Evolutionary conservation across 495 filamentous ascomycete genomes (phyloP).

Genomic region (Cenococcum geophilum): DNA sequence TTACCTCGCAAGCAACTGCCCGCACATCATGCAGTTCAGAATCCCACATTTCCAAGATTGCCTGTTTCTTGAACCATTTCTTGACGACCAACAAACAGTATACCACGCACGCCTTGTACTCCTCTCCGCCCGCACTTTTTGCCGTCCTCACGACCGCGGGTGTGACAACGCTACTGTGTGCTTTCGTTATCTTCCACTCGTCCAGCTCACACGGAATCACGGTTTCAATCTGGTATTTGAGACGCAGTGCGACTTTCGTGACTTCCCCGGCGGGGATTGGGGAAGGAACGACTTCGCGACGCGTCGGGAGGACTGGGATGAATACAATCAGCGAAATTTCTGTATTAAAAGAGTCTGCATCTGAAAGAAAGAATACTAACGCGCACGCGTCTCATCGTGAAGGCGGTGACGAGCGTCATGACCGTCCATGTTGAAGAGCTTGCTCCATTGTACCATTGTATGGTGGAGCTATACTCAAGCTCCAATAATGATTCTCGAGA

Average conservation of each 20-base stretch:
- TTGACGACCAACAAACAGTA: constrained; percentile 84
- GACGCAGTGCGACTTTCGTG: constrained; percentile 76
- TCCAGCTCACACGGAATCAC: constrained; percentile 84
- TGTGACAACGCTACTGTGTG: constrained; percentile 83
- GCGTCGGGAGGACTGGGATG: constrained; percentile 55
- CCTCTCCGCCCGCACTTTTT: constrained; percentile 67
- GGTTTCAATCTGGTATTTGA: constrained; percentile 87
- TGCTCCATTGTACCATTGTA: constrained; percentile 41
- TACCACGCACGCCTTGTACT: constrained; percentile 70
- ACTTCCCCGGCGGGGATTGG: constrained; percentile 65
- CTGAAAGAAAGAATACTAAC: constrained; percentile 17
- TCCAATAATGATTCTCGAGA: neutral
- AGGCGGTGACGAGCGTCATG: constrained; percentile 34
- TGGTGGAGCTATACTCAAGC: constrained; percentile 13
- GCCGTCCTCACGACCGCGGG: constrained; percentile 69
- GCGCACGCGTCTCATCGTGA: constrained; percentile 38
- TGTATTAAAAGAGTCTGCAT: neutral
- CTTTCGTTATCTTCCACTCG: constrained; percentile 58
- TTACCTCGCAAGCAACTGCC: constrained; percentile 82
- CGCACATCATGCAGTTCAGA: constrained; percentile 73
- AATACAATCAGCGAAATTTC: neutral
- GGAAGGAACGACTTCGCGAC: constrained; percentile 48
- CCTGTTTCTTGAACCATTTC: constrained; percentile 84
- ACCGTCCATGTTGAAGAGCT: constrained; percentile 36
- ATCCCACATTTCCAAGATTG: constrained; percentile 80